A percentile compares a stretch with the other conserved stretches of the same genome.
Conservation (phyloP, 2,329 filamentous ascomycete genomes). For the Hymenoscyphus albidus region DNA sequence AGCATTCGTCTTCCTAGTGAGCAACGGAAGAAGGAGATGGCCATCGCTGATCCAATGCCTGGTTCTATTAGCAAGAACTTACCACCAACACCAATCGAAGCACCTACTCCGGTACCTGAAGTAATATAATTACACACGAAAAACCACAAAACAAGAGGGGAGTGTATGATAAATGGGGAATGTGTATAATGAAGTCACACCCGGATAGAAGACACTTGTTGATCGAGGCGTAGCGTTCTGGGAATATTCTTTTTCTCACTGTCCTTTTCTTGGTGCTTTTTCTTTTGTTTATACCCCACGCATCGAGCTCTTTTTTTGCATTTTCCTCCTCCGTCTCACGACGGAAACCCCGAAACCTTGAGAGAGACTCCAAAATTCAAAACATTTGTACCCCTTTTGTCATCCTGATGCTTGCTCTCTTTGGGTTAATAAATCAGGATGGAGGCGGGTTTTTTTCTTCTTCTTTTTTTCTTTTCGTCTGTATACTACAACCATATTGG, state of each 20-base stretch:
- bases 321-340: neutral
- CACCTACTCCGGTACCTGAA: constrained; percentile 1
- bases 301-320: constrained; percentile 1
- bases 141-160: neutral
- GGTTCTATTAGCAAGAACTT: neutral
- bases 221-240: neutral
- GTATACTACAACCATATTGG: neutral
- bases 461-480: neutral
- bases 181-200: neutral
- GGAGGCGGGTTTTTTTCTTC: too few species aligned
- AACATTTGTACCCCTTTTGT: neutral
- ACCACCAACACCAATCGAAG: neutral
- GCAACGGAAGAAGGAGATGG: constrained; percentile 30
- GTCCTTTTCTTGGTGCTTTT: neutral
- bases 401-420: neutral
- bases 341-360: neutral
- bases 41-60: constrained; percentile 4
- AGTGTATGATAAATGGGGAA: constrained; percentile 1
- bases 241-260: neutral
- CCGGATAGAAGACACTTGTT: too few species aligned
- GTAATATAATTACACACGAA: neutral
- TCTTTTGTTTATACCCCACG: constrained; percentile 3
- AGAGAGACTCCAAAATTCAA: too few species aligned
- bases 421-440: too few species aligned
- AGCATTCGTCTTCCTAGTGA: constrained; percentile 59